A percentile compares a stretch with the other conserved stretches of the same genome.
phyloP scores from a whole-genome alignment of 2,329 filamentous ascomycete genomes.

The Aspergillus vadensis region DNA sequence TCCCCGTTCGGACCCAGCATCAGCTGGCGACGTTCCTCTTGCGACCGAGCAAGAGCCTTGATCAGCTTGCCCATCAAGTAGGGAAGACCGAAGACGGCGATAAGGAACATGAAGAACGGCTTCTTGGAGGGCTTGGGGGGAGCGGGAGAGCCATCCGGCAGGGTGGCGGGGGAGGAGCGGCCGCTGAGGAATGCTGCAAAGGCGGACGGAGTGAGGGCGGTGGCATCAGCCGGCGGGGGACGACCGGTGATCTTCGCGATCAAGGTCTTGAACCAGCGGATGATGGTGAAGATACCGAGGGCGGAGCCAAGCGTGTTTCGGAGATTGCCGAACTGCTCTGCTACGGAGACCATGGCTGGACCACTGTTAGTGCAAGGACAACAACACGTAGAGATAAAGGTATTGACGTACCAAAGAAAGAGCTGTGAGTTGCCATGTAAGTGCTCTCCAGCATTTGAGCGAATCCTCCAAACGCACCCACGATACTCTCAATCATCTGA shows the following conservation, averaged over 20 bases:
- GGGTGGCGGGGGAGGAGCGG: constrained; percentile 47
- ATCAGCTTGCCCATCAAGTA: constrained; percentile 98
- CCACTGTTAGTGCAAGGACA: constrained; percentile 3
- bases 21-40: constrained; percentile 67
- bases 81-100: constrained; percentile 91
- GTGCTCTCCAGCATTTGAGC: constrained; percentile 99
- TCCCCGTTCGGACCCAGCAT: constrained; percentile 55
- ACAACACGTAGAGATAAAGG: neutral
- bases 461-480: constrained; percentile 94
- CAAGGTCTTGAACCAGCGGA: constrained; percentile 90
- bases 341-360: constrained; percentile 93
- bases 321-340: constrained; percentile 93
- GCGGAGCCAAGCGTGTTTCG: constrained; percentile 91
- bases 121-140: constrained; percentile 82
- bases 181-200: constrained; percentile 88
- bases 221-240: constrained; percentile 83
- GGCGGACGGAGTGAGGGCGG: constrained; percentile 81
- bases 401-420: constrained; percentile 82
- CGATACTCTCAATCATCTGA: constrained; percentile 96
- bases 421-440: constrained; percentile 98
- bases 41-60: constrained; percentile 74
- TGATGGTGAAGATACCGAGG: constrained; percentile 90
- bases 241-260: constrained; percentile 91
- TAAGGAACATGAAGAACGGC: constrained; percentile 91
- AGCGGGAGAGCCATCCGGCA: constrained; percentile 66